Conservation (phyloP, 257 asterid species). For the Handroanthus guayacan region DNA sequence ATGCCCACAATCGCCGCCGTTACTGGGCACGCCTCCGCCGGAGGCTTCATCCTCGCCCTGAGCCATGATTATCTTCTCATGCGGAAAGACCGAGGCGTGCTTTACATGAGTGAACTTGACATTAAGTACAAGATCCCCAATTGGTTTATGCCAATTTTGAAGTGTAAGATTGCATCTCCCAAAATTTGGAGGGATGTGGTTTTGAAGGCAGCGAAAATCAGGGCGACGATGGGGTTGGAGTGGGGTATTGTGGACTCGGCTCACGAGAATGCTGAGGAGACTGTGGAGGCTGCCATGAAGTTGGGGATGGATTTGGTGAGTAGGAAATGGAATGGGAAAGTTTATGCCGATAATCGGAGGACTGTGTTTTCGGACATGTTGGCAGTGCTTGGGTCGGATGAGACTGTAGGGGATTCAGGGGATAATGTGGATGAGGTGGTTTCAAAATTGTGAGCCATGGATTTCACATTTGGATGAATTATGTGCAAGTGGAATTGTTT, state of each 20-base stretch:
- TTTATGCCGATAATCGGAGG: conserved; percentile 53
- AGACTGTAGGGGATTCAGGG: conserved; percentile 48
- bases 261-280: conserved; percentile 53
- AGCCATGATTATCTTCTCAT: conserved; percentile 68
- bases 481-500: neutral
- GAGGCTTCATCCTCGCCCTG: conserved; percentile 62
- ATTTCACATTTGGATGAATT: conserved; percentile 7
- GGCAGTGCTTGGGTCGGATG: conserved; percentile 47
- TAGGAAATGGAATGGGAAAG: conserved; percentile 61
- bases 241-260: conserved; percentile 65
- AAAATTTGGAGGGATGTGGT: conserved; percentile 60
- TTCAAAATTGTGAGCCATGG: conserved; percentile 45
- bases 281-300: conserved; percentile 58
- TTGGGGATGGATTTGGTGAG: conserved; percentile 55
- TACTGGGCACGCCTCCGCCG: conserved; percentile 71
- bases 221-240: conserved; percentile 56
- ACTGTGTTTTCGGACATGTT: conserved; percentile 45
- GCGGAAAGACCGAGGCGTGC: conserved; percentile 62
- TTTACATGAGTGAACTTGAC: conserved; percentile 73
- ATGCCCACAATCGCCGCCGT: conserved; percentile 89
- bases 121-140: conserved; percentile 46
- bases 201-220: conserved; percentile 51
- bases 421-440: conserved; percentile 9
- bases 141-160: conserved; percentile 61
- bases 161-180: conserved; percentile 48